A percentile compares a stretch with the other conserved stretches of the same genome.
These are phyloP conservation scores for Ceratocystis cubensis DNA, from an alignment of 2,329 filamentous ascomycete species.

Conservation along the genomic window DNA sequence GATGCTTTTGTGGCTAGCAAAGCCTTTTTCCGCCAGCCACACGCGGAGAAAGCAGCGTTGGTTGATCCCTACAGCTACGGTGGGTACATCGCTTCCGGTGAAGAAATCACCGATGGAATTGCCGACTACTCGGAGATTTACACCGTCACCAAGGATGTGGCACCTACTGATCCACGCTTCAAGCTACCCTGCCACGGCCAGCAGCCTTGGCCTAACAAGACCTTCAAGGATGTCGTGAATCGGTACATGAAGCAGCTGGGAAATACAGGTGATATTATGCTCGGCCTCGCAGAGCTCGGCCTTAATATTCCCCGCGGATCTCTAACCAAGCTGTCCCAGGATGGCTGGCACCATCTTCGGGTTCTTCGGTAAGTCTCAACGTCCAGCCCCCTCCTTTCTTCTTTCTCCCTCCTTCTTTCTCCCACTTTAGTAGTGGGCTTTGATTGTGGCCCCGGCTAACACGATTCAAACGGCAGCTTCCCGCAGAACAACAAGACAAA, in stretches of 20 bases:
- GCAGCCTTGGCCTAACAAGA: slow-evolving; percentile 35
- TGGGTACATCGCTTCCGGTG: slow-evolving; percentile 39
- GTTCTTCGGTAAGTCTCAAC: slow-evolving; percentile 31
- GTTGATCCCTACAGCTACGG: slow-evolving; percentile 36
- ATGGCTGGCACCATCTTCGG: slow-evolving; percentile 42
- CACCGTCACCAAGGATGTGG: slow-evolving; percentile 39
- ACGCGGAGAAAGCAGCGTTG: slow-evolving; percentile 32
- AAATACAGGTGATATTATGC: slow-evolving; percentile 33
- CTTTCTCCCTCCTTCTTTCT: no score
- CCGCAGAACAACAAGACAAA: slow-evolving; percentile 30
- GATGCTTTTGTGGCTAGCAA: slow-evolving; percentile 30
- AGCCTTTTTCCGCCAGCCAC: slow-evolving; percentile 31
- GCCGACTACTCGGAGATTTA: slow-evolving; percentile 42
- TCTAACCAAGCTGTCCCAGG: slow-evolving; percentile 32
- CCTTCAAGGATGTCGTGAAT: slow-evolving; percentile 32
- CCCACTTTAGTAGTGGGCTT: no score
- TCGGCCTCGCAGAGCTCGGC: slow-evolving; percentile 36
- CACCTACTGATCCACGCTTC: slow-evolving; percentile 31
- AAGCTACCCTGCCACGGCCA: slow-evolving; percentile 40
- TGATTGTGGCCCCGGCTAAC: neutral
- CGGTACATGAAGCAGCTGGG: slow-evolving; percentile 33
- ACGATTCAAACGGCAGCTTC: slow-evolving; percentile 25
- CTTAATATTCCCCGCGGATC: slow-evolving; percentile 32
- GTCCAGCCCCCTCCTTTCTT: neutral
- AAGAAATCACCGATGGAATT: slow-evolving; percentile 37